Evolutionary conservation across 495 filamentous ascomycete species (phyloP).

Genomic region (Cladorrhinum samala): DNA sequence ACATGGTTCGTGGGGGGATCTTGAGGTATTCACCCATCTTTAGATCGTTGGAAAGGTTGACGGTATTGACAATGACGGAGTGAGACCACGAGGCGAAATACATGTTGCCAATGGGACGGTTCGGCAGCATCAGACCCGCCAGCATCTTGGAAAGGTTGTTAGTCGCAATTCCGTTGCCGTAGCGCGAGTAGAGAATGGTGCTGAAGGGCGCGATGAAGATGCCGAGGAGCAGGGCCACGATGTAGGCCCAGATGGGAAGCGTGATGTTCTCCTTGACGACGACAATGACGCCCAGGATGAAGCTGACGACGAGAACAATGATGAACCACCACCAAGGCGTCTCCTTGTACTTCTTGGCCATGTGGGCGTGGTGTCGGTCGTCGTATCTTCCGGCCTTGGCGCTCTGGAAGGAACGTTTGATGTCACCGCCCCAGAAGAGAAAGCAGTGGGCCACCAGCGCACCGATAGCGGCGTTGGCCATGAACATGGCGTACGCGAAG

Average conservation of each 20-base stretch:
- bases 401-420: slow-evolving; percentile 15
- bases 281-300: slow-evolving; percentile 42
- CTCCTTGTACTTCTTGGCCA: slow-evolving; percentile 42
- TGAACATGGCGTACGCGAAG: slow-evolving; percentile 38
- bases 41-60: slow-evolving; percentile 26
- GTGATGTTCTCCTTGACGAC: slow-evolving; percentile 41
- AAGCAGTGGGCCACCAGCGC: slow-evolving; percentile 18
- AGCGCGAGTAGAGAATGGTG: slow-evolving; percentile 27
- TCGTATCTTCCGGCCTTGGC: slow-evolving; percentile 11
- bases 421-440: slow-evolving; percentile 20
- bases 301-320: slow-evolving; percentile 37
- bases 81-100: slow-evolving; percentile 29
- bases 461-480: slow-evolving; percentile 35
- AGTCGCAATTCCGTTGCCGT: slow-evolving; percentile 34
- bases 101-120: slow-evolving; percentile 34
- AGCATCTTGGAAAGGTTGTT: slow-evolving; percentile 38
- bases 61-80: slow-evolving; percentile 19
- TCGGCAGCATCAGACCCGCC: slow-evolving; percentile 28
- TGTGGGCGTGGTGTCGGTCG: slow-evolving; percentile 27
- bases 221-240: slow-evolving; percentile 41
- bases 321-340: slow-evolving; percentile 52
- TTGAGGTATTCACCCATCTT: slow-evolving; percentile 37
- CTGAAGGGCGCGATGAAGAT: slow-evolving; percentile 30
- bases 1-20: slow-evolving; percentile 36
- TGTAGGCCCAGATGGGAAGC: slow-evolving; percentile 50